Base-by-base conservation (phyloP, 192 early-diverging fungal genomes). In the Coemansia sp. region DNA sequence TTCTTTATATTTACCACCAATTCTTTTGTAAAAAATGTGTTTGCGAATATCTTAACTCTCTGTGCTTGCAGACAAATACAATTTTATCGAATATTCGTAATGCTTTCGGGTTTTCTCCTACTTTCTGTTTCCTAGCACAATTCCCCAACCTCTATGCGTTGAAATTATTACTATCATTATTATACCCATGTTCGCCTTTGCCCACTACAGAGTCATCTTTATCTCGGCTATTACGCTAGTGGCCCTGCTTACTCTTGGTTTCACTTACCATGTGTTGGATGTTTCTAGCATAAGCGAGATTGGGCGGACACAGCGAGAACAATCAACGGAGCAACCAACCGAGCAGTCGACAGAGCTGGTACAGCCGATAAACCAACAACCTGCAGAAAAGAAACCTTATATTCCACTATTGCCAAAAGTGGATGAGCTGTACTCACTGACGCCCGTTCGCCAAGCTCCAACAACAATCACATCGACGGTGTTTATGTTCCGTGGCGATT, bases 401-500 rank as follows among this genome's bases (percentile, higher is more conserved):
- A 54, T 33, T 13, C 52, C 27, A 14, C 27, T 30, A 6, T 17
- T 54, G 20, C 52, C 52, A 5, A 2, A 4, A 5, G 28, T 31
- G 19, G 14, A 34, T 17, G 29, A 33, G 6, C 29, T 54, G 2
- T 33, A 29, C 17, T 31, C 52, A 17, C 19, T 54, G 27, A 33
- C 17, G 5, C 30, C 28, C 7, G 29, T 54, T 30, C 30, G n/a
- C 8, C 2, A 17, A 5, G 29, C 29, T 2, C 14, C 27, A 0
- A 17, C 14, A 54, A 33, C 14, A 2, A 38, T 40, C 6, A 40
- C 55, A 13, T 30, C 55, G 7, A 57, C 55, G 19, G 17, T 36
- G 14, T 57, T 57, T 23, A 57, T 57, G 55, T 57, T 57, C n/a
- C 33, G 55, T 1, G 55, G 55, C 20, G 55, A 57, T n/a, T 41